Evolutionary conservation across 2,329 filamentous ascomycete genomes (phyloP), one percentile per base, ranked within the genome.

Genomic region (Lasiodiplodia hormozganensis): DNA sequence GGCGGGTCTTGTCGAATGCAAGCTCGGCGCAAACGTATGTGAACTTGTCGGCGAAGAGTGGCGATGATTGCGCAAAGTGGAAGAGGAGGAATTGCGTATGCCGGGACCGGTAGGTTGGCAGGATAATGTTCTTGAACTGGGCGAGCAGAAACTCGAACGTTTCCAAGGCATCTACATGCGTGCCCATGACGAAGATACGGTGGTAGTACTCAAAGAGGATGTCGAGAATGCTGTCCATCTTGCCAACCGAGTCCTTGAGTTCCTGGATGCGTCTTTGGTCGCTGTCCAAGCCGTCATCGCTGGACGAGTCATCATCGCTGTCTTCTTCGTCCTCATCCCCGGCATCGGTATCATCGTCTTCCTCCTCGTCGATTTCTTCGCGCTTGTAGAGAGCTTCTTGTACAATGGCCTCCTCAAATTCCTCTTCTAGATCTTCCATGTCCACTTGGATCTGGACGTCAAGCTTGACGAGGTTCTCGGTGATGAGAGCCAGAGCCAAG

Each of bases 1-100:
- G 89, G 31, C 74, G 74, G 21, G 80, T 78, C 69, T 90, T 90
- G 77, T 93, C 89, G 73, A 92, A 90, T 51, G 92, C 88, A 28
- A 93, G 85, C 70, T 91, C 86, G 49, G 92, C 87, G 71, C 95
- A 91, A 28, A 90, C 90, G 40, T 91, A 91, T 53, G 92, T 90
- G 75, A 98, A 98, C 60, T 90, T 88, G 75, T 96, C 92, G 69
- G 93, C 90, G 58, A 97, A 88, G 54, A 87, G 86, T 36, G 92
- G 89, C 10, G 93, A 92, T 69, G 87, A 88, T 79, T 99, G 95
- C 18, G 92, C 92, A 77, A 97, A 97, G 80, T 97, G 95, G 81
- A 99, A 99, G 62, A 98, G 86, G 58, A 99, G 87, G 74, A 98
- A 99, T 75, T 99, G 96, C 0, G 94, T 94, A 78, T 98, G 95